A percentile compares a stretch with the other conserved stretches of the same genome.
phyloP scores from a whole-genome alignment of 768 basidiomycete species.

The Vararia minispora region DNA sequence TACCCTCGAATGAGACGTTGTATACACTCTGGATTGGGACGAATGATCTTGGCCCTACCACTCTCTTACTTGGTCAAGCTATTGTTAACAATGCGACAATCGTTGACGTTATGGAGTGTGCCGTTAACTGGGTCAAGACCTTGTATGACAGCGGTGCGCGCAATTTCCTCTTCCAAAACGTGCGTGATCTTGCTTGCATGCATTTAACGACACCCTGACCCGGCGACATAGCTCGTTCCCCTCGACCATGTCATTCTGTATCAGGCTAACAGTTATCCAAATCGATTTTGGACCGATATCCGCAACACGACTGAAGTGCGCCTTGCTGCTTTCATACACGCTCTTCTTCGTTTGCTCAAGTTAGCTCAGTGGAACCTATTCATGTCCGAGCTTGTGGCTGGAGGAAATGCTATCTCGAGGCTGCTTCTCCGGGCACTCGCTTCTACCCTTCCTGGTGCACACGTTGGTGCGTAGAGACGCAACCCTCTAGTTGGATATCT shows the following conservation, averaged over 20 bases:
- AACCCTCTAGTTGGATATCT: background rate
- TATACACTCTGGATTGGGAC: slow-evolving; percentile 59
- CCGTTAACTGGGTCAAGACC: slow-evolving; percentile 46
- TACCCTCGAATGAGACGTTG: slow-evolving; percentile 35
- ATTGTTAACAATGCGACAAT: slow-evolving; percentile 33
- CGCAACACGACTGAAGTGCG: slow-evolving; percentile 26
- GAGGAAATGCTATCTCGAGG: slow-evolving; percentile 20
- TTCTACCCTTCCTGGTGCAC: slow-evolving; percentile 27
- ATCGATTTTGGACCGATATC: slow-evolving; percentile 21
- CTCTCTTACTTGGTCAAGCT: slow-evolving; percentile 41
- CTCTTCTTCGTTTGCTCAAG: background rate
- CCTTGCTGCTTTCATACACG: background rate
- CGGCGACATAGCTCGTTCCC: slow-evolving; percentile 23
- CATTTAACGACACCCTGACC: background rate
- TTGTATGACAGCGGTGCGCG: slow-evolving; percentile 49
- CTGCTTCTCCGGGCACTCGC: slow-evolving; percentile 18
- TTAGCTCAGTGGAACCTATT: slow-evolving; percentile 19
- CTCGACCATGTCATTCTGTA: slow-evolving; percentile 22
- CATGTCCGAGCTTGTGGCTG: slow-evolving; percentile 22
- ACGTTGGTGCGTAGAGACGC: slow-evolving; percentile 35
- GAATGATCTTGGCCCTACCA: slow-evolving; percentile 44
- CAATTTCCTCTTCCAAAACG: slow-evolving; percentile 63
- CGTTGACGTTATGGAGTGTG: slow-evolving; percentile 46
- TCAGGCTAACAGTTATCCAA: slow-evolving; percentile 21
- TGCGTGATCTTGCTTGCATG: slow-evolving; percentile 19